phyloP scores from a whole-genome alignment of 306 rosid species.

The Hippophae gyantsensis region DNA sequence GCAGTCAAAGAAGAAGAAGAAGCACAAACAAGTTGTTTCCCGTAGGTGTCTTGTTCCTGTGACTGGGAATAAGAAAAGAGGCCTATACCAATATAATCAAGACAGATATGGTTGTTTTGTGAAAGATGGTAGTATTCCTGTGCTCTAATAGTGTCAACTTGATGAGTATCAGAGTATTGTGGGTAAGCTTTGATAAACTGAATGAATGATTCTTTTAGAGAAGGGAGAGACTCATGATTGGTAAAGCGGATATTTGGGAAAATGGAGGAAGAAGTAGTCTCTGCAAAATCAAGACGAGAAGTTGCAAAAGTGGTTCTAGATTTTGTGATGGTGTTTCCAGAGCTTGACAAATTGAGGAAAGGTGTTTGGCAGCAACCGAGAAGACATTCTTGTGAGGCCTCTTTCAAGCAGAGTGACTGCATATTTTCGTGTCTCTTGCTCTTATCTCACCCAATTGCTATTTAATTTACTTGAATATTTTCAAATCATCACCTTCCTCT shows the following conservation, averaged over 20 bases:
- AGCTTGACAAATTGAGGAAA: conserved; percentile 30
- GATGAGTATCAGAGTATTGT: conserved; percentile 46
- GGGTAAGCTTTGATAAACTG: conserved; percentile 61
- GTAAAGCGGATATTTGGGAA: conserved; percentile 68
- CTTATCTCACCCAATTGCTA: conserved; percentile 14
- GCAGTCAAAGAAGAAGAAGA: no score
- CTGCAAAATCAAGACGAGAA: conserved; percentile 56
- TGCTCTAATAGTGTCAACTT: conserved; percentile 54
- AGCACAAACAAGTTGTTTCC: conserved; percentile 26
- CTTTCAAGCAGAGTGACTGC: conserved; percentile 41
- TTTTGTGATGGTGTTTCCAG: conserved; percentile 23
- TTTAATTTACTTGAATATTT: no score
- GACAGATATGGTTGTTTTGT: conserved; percentile 48
- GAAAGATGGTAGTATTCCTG: conserved; percentile 62
- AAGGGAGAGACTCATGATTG: conserved; percentile 81
- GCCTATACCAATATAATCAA: conserved; percentile 88
- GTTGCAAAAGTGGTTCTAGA: conserved; percentile 43
- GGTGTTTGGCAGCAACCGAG: conserved; percentile 56
- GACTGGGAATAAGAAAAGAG: conserved; percentile 70
- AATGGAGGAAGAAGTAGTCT: conserved; percentile 47
- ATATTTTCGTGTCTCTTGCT: conserved; percentile 14
- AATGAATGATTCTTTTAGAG: conserved; percentile 48
- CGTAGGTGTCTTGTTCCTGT: conserved; percentile 33
- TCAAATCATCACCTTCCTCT: no score
- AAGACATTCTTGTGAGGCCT: conserved; percentile 35